Evolutionary conservation across 1,284 basidiomycete species (phyloP).

Genomic region (Entoloma clypeatum): DNA sequence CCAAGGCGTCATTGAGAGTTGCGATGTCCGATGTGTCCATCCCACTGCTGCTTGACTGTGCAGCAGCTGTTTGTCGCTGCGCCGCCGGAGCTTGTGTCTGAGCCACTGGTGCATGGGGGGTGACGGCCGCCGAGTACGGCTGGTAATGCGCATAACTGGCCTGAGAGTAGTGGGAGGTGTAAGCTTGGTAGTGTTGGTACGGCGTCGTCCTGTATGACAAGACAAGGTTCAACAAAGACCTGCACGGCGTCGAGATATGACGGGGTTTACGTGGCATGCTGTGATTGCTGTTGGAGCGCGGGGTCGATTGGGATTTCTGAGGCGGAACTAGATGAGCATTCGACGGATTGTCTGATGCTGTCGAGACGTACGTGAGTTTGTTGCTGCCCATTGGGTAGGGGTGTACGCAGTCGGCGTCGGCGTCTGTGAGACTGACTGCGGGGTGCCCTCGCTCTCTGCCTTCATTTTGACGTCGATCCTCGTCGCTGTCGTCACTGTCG

Average conservation of each 20-base stretch:
- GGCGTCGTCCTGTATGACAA: conserved; percentile 27
- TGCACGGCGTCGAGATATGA: conserved; percentile 15
- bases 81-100: conserved; percentile 27
- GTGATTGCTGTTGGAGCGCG: conserved; percentile 58
- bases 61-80: conserved; percentile 20
- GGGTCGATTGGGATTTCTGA: conserved; percentile 66
- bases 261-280: conserved; percentile 41
- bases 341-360: background rate
- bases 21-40: conserved; percentile 67
- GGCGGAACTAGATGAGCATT: background rate
- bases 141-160: conserved; percentile 49
- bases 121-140: conserved; percentile 39
- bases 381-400: conserved; percentile 32
- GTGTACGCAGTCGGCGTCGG: conserved; percentile 29
- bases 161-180: conserved; percentile 51
- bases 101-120: conserved; percentile 14
- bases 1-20: conserved; percentile 76
- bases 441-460: conserved; percentile 17
- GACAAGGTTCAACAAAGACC: conserved; percentile 19
- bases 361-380: conserved; percentile 26
- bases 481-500: no score
- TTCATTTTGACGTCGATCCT: no score
- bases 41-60: conserved; percentile 25
- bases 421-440: conserved; percentile 19
- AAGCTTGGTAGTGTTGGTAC: conserved; percentile 43